Evolutionary conservation across 1,139 yeast genomes (phyloP), one percentile per base, ranked within the genome.

Genomic region (Chernovozyma sophiae-reginae): DNA sequence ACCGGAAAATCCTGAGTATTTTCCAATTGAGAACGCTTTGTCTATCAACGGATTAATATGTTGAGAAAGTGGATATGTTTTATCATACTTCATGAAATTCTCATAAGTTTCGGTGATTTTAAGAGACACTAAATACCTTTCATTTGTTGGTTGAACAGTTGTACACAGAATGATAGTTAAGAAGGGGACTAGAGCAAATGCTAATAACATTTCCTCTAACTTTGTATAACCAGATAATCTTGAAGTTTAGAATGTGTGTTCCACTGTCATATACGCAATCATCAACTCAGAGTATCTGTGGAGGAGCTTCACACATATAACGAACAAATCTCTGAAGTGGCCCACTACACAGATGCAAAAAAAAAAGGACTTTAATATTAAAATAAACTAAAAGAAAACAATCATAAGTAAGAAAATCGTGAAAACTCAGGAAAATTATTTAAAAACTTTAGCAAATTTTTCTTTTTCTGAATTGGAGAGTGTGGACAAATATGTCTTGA

Each of bases 1-100:
- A 0, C 86, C 86, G 0, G 77, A 65, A 46, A 83, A 75, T 0
- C 84, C 89, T 45, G 73, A 75, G 49, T 81, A 80, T 16, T 68
- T 67, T 0, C 89, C 90, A 47, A 84, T 76, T 0, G 77, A 64
- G 42, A 76, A 70, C 7, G 72, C 59, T 30, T 64, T 62, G 18
- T 62, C 60, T 23, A 79, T 70, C 24, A 65, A 63, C 3, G 73
- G 66, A 37, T 70, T 61, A 16, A 78, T 60, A 44, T 72, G 49
- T 35, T 55, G 53, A 20, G 56, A 48, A 24, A 48, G 51, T 0
- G 71, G 68, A 39, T 55, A 56, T 12, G 49, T 52, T n/a, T 52
- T 22, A 31, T 74, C 78, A 37, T 56, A 58, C 4, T 53, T 48
- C 51, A 68, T 56, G 44, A 78, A 61, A 31, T 63, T 54, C 28